Percentiles rank a stretch among this genome's conserved stretches.
phyloP scores from a whole-genome alignment of 2,329 filamentous ascomycete genomes.

The Ophiostoma triangulosporum region DNA sequence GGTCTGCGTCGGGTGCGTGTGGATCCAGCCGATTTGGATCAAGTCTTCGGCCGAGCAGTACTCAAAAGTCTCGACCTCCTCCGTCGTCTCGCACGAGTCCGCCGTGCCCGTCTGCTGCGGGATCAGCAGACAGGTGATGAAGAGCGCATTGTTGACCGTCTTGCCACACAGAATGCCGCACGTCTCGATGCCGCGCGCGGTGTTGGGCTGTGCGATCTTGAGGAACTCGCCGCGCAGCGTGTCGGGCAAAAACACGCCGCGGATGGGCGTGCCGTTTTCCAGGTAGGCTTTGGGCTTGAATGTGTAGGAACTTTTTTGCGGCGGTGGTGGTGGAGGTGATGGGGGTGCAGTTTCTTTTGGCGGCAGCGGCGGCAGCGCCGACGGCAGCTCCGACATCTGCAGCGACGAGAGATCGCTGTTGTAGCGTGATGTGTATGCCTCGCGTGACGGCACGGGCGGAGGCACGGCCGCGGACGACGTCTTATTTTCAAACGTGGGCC shows the following conservation, averaged over 20 bases:
- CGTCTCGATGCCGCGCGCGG: conserved; percentile 71
- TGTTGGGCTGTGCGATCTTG: conserved; percentile 61
- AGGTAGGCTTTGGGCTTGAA: conserved; percentile 79
- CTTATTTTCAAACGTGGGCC: conserved; percentile 7
- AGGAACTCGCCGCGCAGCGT: conserved; percentile 65
- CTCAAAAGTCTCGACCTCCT: conserved; percentile 73
- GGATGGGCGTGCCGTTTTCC: conserved; percentile 75
- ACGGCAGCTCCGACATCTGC: conserved; percentile 3
- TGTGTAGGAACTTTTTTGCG: conserved; percentile 49
- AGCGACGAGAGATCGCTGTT: conserved; percentile 1
- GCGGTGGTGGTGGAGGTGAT: background rate
- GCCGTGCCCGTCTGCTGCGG: conserved; percentile 81
- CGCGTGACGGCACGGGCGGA: background rate
- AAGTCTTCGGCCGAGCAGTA: conserved; percentile 77
- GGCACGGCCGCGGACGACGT: background rate
- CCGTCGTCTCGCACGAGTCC: conserved; percentile 89
- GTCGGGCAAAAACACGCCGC: conserved; percentile 75
- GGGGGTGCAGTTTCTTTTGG: background rate
- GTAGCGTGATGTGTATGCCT: background rate
- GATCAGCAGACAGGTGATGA: conserved; percentile 77
- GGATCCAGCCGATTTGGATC: conserved; percentile 89
- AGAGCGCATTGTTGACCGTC: conserved; percentile 82
- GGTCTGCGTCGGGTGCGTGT: conserved; percentile 90
- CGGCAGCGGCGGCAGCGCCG: conserved; percentile 17
- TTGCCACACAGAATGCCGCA: conserved; percentile 91